Percentiles rank a stretch among this genome's conserved stretches.
These are phyloP conservation scores for Pseudogymnoascus sp. DNA, from an alignment of 2,329 filamentous ascomycete species.

Conservation along the genomic window DNA sequence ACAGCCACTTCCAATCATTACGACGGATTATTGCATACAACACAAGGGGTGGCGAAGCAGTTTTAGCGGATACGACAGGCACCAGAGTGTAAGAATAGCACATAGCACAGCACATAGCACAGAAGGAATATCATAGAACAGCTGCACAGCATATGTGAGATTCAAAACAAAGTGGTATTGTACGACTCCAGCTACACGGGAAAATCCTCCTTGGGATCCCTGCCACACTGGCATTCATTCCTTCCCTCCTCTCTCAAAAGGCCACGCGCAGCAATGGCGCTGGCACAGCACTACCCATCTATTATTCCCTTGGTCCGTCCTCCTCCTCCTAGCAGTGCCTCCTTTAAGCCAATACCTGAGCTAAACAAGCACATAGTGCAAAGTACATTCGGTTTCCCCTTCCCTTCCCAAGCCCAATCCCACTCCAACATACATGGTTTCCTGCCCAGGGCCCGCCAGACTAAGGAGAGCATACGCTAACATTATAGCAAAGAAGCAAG, in stretches of 20 bases:
- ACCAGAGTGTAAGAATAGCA: not conserved
- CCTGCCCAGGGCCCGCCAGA: not conserved
- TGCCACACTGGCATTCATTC: not conserved
- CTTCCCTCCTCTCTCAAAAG: not conserved
- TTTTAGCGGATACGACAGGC: not conserved
- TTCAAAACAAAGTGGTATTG: conserved; percentile 8
- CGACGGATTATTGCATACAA: not conserved
- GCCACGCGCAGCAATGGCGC: not conserved
- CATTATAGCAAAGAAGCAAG: not conserved
- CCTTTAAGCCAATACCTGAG: not conserved
- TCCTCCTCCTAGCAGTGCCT: not conserved
- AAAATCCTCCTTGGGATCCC: not conserved
- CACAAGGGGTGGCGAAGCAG: not conserved
- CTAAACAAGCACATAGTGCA: not conserved
- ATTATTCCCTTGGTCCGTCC: not conserved
- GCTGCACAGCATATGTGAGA: not conserved
- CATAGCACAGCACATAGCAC: not conserved
- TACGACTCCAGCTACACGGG: conserved; percentile 7
- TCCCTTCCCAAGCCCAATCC: not conserved
- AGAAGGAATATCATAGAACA: not conserved
- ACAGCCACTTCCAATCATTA: conserved; percentile 1
- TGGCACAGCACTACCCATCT: not conserved
- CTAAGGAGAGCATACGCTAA: not conserved
- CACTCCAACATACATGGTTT: conserved; percentile 1
- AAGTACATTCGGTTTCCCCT: not conserved